Evolutionary conservation across 805 yeast species (phyloP), one percentile per base, ranked within the genome.

Genomic region (Saturnispora serradocipensis): DNA sequence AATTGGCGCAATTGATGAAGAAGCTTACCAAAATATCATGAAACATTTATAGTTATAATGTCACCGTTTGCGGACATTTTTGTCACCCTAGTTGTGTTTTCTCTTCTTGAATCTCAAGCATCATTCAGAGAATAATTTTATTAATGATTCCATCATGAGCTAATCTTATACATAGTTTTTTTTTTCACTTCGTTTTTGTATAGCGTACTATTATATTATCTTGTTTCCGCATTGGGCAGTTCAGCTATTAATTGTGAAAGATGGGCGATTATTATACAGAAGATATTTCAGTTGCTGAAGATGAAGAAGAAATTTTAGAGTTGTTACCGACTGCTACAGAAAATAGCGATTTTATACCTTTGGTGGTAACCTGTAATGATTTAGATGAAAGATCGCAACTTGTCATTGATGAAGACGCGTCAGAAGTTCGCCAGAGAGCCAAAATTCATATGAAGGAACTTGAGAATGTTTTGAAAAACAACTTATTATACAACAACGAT

Each of bases 1-100:
- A 56, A 61, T 67, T 44, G 76, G 78, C 15, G 53, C 66, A n/a
- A 56, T 76, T 20, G 65, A 64, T 30, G 71, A 72, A 48, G 62
- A 64, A 15, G 60, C 60, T 4, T 72, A 65, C 53, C 49, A 59
- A 13, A 65, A 63, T 30, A 49, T 81, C 8, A 63, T 49, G 35
- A n/a, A 24, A 13, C 32, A 34, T 22, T 39, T 50, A 30, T 53
- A 30, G 44, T 15, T 13, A 4, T 24, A n/a, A 15, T n/a, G 40
- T 4, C 18, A 13, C 10, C 15, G 4, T 40, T 11, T 22, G 28
- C 11, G 44, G 4, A 24, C n/a, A 13, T 30, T 30, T 28, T 44
- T 28, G 40, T 7, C 10, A 36, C 18, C 13, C 25, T 20, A 38
- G 24, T 16, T 18, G 42, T 7, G 22, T 38, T 38, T 38, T 6